Evolutionary conservation across 352 stramenopile genomes (phyloP).

Genomic region (Globisporangium sylvaticum): DNA sequence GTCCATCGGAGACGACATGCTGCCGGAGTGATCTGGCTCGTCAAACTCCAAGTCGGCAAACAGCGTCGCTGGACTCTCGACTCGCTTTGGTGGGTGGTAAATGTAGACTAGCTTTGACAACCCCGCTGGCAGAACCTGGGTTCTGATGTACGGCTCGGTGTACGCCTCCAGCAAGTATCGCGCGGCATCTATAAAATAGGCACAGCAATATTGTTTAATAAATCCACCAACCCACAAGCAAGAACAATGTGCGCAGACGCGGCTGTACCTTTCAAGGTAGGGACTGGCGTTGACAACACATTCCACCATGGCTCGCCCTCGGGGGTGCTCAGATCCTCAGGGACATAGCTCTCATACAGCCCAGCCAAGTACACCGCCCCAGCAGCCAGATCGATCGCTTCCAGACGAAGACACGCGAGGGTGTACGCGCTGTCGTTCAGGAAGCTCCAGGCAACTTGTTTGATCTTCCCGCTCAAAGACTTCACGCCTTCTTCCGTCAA

Average conservation of each 20-base stretch:
- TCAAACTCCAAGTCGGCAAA: slow-evolving; percentile 40
- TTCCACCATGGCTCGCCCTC: slow-evolving; percentile 69
- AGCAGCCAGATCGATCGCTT: slow-evolving; percentile 65
- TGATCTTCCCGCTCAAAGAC: slow-evolving; percentile 70
- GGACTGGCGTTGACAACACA: slow-evolving; percentile 56
- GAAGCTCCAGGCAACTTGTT: slow-evolving; percentile 86
- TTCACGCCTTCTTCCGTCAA: slow-evolving; percentile 50
- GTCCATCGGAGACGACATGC: slow-evolving; percentile 56
- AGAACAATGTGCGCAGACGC: slow-evolving; percentile 22
- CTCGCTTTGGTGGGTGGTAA: slow-evolving; percentile 56
- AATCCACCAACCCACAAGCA: slow-evolving; percentile 33
- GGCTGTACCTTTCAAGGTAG: slow-evolving; percentile 81
- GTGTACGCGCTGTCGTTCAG: slow-evolving; percentile 88
- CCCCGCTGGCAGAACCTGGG: slow-evolving; percentile 61
- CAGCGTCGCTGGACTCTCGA: slow-evolving; percentile 43
- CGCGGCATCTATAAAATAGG: slow-evolving; percentile 67
- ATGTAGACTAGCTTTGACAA: slow-evolving; percentile 73
- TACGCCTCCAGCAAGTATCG: slow-evolving; percentile 75
- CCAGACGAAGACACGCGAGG: slow-evolving; percentile 69
- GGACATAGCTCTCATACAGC: slow-evolving; percentile 80
- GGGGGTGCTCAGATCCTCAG: slow-evolving; percentile 46
- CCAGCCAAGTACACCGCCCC: slow-evolving; percentile 82
- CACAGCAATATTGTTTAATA: slow-evolving; percentile 60
- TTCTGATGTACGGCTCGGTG: slow-evolving; percentile 73
- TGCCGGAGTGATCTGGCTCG: slow-evolving; percentile 34